Evolutionary conservation across 164 flowering plant genomes (phyloP), one percentile per base, ranked within the genome.

Genomic region (Tinospora cordifolia): DNA sequence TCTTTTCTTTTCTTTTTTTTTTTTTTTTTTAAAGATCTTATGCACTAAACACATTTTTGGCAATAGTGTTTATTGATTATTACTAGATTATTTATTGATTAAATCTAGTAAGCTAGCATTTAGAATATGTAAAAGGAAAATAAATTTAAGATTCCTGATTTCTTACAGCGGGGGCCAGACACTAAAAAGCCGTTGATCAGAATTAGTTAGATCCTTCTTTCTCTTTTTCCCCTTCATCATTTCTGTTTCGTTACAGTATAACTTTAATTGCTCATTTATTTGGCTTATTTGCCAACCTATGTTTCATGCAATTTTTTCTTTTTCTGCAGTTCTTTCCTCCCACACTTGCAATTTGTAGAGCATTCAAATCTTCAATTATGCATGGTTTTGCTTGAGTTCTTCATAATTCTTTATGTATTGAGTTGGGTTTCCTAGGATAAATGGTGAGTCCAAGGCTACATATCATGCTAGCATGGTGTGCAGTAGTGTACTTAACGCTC

Each of bases 291-390:
- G 39, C 15, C 69, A n/a, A 72, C 40, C 65, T 64, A 38, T 58
- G 60, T 25, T 30, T 76, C 63, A 49, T 62, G 62, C 40, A 49
- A 63, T 72, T 30, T 25, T 8, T 66, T 69, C 22, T 38, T 49
- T 72, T 72, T 75, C 63, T 51, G 26, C 69, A 72, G 62, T 71
- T 75, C 11, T 30, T 30, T 30, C 36, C 36, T 30, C 4, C 36
- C 36, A 30, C 36, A 30, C 4, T 30, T 30, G 36, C 36, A 30
- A 30, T 30, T 30, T n/a, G n/a, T n/a, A n/a, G 36, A 30, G 36
- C 36, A 4, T 4, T 30, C 36, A 30, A 30, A 30, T 30, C 36
- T 30, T 30, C 36, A 30, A 30, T 30, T 30, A 30, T 30, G 36
- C 36, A 30, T 30, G 36, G 36, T 30, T 44, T 44, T 44, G 47